Evolutionary conservation across 345 rosid genomes (phyloP), one percentile per base, ranked within the genome.

Genomic region (Turnera subulata): DNA sequence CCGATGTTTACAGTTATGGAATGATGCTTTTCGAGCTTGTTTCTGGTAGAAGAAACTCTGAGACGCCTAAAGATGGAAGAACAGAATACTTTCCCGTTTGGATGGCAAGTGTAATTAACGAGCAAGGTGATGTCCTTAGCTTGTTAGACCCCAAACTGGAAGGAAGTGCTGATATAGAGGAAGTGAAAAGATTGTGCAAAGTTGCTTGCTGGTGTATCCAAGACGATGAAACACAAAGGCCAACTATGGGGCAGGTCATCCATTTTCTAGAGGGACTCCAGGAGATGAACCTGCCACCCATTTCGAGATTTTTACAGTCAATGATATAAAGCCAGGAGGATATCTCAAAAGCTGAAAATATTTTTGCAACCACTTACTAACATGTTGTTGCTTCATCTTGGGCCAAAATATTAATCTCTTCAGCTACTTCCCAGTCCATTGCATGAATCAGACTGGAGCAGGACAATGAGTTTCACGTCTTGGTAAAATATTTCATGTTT

Each of bases 1-100:
- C 84, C 1, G 92, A 88, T 63, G 92, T 81, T 37, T 84, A 79
- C 51, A 83, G 96, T 77, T 88, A 78, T 20, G 96, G 96, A 2
- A 84, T 88, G 89, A 72, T 84, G 87, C 69, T 88, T 11, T 79
- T 79, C 16, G 89, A 88, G 74, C 11, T 82, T 55, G 73, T 82
- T 18, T 88, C 85, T 0, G 91, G 91, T 48, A 82, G 84, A 73
- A 81, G 91, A 60, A 88, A 65, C 58, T 50, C 11, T 17, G 67
- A 52, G 12, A 1, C 11, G 11, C 24, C 22, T 9, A 59, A 22
- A 1, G 42, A 13, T 10, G 64, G 45, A 9, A 25, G 1, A 1
- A 25, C 14, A 7, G 42, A 58, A 18, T 69, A 56, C 49, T 69
- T 52, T 18, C 68, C 73, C 35, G n/a, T 15, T 2, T 12, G 8